Base-by-base conservation (phyloP, 2,329 filamentous ascomycete genomes). In the Setomelanomma holmii region DNA sequence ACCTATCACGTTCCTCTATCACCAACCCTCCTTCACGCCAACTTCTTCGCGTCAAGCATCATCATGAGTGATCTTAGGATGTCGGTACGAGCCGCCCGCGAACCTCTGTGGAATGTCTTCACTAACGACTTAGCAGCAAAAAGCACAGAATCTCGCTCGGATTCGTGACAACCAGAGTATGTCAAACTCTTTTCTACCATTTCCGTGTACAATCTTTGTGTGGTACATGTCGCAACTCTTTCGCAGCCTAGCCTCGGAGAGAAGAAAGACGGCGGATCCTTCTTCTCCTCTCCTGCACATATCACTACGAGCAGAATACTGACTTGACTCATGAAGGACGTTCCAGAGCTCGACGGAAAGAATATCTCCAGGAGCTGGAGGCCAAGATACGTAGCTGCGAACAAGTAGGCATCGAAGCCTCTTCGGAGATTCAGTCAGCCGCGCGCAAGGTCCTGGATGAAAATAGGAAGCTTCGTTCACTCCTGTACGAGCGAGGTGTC, bases 281-380 rank as follows among this genome's bases (percentile, higher is more conserved):
- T 30, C 14, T 30, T 30, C 27, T 8, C 14, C 3, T 30, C 27
- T 30, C 14, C 5, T 6, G 10, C 27, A 30, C n/a, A n/a, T 12
- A 12, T 30, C 24, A 30, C 24, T 4, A 36, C 12, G 34, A 36
- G 3, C 34, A 36, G 3, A 11, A 16, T 7, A 36, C 34, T 44
- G 3, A 16, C 20, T 20, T 14, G n/a, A n/a, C n/a, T n/a, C n/a
- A n/a, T n/a, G n/a, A 34, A 73, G 69, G 89, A 49, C 85, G 89
- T 56, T 90, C 87, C n/a, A 85, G 89, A 46, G 88, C 88, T 40
- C 83, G 89, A 30, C 82, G 86, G 58, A 90, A 89, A 76, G 88
- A 90, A 66, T 91, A 92, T 67, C 76, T 91, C 34, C 79, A 86
- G 55, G 86, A 89, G 49, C 81, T 91, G 22, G 88, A 92, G 73